These are phyloP conservation scores for Nakaseomyces sp. DNA, from an alignment of 1,139 yeast species.

Conservation along the genomic window DNA sequence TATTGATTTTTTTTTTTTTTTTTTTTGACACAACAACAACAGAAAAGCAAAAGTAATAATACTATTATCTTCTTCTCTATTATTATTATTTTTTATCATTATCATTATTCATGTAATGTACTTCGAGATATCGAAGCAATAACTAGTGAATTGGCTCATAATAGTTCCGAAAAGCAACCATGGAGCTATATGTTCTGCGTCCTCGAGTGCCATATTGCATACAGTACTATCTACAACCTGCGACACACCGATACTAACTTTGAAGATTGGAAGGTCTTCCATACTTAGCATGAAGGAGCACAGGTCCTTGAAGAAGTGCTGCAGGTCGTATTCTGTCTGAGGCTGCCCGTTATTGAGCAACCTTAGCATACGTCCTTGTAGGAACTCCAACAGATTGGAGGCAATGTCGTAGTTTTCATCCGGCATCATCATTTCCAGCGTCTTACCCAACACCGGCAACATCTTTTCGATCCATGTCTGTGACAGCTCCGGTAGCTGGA, in stretches of 20 bases:
- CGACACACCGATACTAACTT: constrained; percentile 1
- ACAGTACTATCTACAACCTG: constrained; percentile 2
- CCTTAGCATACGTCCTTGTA: constrained; percentile 1
- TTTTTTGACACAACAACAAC: no score
- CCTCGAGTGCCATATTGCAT: constrained; percentile 4
- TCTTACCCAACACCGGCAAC: not conserved
- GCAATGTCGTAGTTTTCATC: constrained; percentile 5
- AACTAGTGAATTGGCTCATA: constrained; percentile 4
- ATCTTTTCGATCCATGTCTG: not conserved
- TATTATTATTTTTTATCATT: not conserved
- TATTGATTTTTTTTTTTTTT: no score
- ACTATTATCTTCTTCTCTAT: no score
- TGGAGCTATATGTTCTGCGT: constrained; percentile 1
- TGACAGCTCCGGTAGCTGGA: not conserved
- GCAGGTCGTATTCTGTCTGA: not conserved
- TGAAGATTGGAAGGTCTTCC: constrained; percentile 2
- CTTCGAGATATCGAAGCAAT: constrained; percentile 6
- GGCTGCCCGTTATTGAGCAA: not conserved
- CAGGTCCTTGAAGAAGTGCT: constrained; percentile 5
- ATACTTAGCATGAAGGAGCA: constrained; percentile 2
- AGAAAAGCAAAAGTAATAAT: no score
- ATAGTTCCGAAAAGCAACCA: constrained; percentile 6
- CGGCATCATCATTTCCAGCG: constrained; percentile 2
- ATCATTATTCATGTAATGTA: not conserved
- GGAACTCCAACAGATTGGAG: not conserved